Conservation (phyloP, 495 filamentous ascomycete species). For the Clavariopsis aquatica region DNA sequence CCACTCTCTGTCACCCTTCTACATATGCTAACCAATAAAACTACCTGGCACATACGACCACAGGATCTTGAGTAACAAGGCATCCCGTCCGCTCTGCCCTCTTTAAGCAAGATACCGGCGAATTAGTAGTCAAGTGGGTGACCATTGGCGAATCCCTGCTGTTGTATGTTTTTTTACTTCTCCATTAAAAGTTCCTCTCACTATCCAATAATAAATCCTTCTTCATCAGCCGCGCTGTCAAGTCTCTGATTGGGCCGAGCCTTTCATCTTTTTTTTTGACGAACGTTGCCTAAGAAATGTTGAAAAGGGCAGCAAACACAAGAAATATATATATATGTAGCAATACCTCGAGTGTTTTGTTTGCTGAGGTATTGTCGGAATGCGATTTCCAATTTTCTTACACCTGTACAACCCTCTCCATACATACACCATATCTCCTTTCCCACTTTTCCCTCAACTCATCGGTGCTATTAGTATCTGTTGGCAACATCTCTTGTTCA, state of each 20-base stretch:
- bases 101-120: neutral
- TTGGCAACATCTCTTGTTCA: slow-evolving; percentile 13
- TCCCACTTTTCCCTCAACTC: slow-evolving; percentile 11
- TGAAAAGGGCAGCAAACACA: too few relatives aligned
- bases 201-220: too few relatives aligned
- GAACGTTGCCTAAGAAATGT: too few relatives aligned
- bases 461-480: slow-evolving; percentile 16
- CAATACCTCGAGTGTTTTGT: neutral
- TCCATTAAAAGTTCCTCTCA: too few relatives aligned
- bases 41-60: neutral
- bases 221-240: too few relatives aligned
- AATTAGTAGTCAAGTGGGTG: neutral
- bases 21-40: too few relatives aligned
- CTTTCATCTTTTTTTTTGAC: too few relatives aligned
- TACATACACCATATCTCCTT: slow-evolving; percentile 15
- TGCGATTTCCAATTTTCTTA: neutral
- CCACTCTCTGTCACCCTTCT: too few relatives aligned
- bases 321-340: too few relatives aligned
- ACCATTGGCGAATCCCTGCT: neutral
- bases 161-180: too few relatives aligned
- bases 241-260: too few relatives aligned
- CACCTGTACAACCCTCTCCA: slow-evolving; percentile 19
- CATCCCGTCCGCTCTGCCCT: neutral
- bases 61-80: neutral
- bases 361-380: neutral